Evolutionary conservation across 768 basidiomycete species (phyloP).

Genomic region (Agrocybe chaxingu): DNA sequence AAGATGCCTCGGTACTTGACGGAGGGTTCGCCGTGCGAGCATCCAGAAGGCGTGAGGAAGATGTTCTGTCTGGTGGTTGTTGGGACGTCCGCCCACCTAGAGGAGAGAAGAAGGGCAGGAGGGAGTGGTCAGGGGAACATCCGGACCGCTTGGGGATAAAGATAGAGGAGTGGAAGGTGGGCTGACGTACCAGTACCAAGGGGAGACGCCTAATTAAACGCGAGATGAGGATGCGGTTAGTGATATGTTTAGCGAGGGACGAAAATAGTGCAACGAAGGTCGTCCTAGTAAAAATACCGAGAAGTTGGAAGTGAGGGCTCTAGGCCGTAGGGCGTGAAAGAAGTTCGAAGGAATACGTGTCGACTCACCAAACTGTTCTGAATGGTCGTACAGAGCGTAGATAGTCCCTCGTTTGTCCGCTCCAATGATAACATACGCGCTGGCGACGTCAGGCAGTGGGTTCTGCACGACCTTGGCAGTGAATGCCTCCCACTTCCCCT

Average conservation of each 20-base stretch:
- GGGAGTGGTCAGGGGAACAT: constrained; percentile 1
- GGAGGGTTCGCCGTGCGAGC: constrained; percentile 58
- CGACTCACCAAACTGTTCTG: constrained; percentile 59
- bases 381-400: constrained; percentile 63
- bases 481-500: constrained; percentile 69
- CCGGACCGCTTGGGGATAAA: constrained; percentile 7
- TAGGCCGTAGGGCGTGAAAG: not conserved
- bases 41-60: constrained; percentile 41
- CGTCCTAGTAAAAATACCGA: too few relatives aligned
- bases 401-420: constrained; percentile 70
- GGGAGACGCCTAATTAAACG: constrained; percentile 48
- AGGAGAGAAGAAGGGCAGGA: not conserved
- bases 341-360: not conserved
- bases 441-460: constrained; percentile 53
- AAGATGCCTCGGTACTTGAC: constrained; percentile 74
- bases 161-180: not conserved
- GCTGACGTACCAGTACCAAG: constrained; percentile 58
- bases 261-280: not conserved
- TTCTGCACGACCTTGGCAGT: constrained; percentile 48
- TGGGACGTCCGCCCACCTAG: constrained; percentile 80
- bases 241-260: constrained; percentile 4
- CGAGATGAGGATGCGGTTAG: constrained; percentile 1
- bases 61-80: constrained; percentile 45
- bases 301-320: too few relatives aligned
- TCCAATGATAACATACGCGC: constrained; percentile 67